These are phyloP conservation scores for Candida koratica DNA, from an alignment of 805 yeast genomes.

Conservation along the genomic window DNA sequence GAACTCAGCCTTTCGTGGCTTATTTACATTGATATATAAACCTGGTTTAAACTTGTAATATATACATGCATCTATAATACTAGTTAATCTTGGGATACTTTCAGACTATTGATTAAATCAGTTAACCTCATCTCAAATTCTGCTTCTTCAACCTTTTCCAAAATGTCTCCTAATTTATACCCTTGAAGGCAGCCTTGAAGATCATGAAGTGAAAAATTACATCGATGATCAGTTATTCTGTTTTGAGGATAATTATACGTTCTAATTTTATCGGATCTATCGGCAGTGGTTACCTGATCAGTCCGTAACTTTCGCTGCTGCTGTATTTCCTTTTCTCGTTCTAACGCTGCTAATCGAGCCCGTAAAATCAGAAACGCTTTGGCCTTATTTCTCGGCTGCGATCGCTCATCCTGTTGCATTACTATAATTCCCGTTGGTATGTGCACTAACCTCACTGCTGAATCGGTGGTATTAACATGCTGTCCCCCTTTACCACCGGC, in stretches of 20 bases:
- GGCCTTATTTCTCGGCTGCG: conserved; percentile 92
- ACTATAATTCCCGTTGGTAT: conserved; percentile 87
- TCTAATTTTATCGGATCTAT: conserved; percentile 86
- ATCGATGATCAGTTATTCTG: conserved; percentile 90
- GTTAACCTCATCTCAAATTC: conserved; percentile 34
- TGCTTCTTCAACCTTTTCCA: conserved; percentile 33
- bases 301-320: conserved; percentile 65
- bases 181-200: conserved; percentile 46
- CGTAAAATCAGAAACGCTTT: conserved; percentile 81
- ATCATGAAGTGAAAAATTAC: conserved; percentile 76
- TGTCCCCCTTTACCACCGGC: conserved; percentile 98
- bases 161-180: conserved; percentile 28
- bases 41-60: too few species aligned
- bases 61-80: too few species aligned
- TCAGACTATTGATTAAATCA: conserved; percentile 1
- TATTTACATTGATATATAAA: too few species aligned
- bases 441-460: conserved; percentile 92
- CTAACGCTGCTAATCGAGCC: conserved; percentile 80
- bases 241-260: conserved; percentile 93
- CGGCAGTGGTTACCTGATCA: conserved; percentile 84
- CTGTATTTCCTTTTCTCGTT: conserved; percentile 58
- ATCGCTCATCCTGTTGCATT: conserved; percentile 88
- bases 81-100: too few species aligned
- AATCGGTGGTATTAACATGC: conserved; percentile 95
- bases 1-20: too few species aligned